Evolutionary conservation across 352 stramenopile genomes (phyloP), one percentile per base, ranked within the genome.

Genomic region (Pythium graminicola): DNA sequence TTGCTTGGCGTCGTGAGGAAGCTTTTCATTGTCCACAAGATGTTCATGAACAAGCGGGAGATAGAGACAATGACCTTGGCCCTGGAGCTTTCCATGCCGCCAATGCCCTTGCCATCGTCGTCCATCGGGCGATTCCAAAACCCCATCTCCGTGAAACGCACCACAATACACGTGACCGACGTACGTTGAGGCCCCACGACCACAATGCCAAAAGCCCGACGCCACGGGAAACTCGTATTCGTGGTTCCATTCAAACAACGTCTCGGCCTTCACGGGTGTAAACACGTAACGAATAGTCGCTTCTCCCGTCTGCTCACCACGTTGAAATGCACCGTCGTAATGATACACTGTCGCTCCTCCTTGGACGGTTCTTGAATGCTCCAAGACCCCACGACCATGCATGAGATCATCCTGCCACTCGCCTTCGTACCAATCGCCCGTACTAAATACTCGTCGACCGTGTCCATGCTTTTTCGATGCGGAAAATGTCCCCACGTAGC

Each of bases 171-270:
- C 64, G 8, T 41, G 36, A 22, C 82, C 82, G 26, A 59, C 36
- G 41, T 91, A 93, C 27, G 60, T 85, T 13, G 65, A 80, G 5
- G 47, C 61, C 16, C 81, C 73, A 29, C 74, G 67, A 6, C 75
- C 73, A 33, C 61, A 62, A 57, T 89, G 78, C 73, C 72, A 89
- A 31, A 68, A 80, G 1, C 67, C 62, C 20, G 72, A 86, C n/a
- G 56, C 48, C 1, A 56, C n/a, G 0, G 80, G 80, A 41, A 87
- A 91, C 54, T 91, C 77, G 46, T 83, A 85, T 48, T 83, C 72
- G 7, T 70, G 38, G 16, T 61, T 75, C 67, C 73, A 83, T 28
- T 85, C 70, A 17, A 68, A 72, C 19, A 45, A 22, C 20, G 46
- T n/a, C 23, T 54, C 5, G 36, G 38, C 41, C 50, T 63, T n/a